phyloP scores from a whole-genome alignment of 805 yeast species.

The Saccharomycopsis capsularis region DNA sequence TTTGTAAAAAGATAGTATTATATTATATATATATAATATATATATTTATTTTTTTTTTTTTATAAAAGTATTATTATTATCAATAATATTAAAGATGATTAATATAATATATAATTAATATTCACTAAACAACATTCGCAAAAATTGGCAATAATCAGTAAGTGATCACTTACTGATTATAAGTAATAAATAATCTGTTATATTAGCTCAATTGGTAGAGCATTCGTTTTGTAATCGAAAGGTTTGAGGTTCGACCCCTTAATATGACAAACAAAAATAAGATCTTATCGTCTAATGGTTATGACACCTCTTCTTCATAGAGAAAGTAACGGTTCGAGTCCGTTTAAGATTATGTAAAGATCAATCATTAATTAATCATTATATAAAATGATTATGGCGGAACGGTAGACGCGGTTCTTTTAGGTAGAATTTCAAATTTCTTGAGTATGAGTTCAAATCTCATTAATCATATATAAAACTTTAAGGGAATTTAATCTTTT shows the following conservation, averaged over 20 bases:
- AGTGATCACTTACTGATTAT: too few relatives aligned
- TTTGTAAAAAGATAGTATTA: neutral
- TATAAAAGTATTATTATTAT: too few relatives aligned
- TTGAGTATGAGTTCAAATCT: slow-evolving; percentile 20
- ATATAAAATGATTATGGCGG: slow-evolving; percentile 6
- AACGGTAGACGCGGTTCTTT: slow-evolving; percentile 17
- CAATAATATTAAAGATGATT: too few relatives aligned
- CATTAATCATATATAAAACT: slow-evolving; percentile 14
- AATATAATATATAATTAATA: too few relatives aligned
- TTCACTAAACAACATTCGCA: too few relatives aligned
- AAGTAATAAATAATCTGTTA: too few relatives aligned
- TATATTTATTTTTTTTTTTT: too few relatives aligned
- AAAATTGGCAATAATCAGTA: too few relatives aligned
- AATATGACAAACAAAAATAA: slow-evolving; percentile 12
- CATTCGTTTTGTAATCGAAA: slow-evolving; percentile 22
- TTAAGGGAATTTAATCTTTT: too few relatives aligned
- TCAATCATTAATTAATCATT: neutral
- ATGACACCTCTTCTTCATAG: slow-evolving; percentile 10
- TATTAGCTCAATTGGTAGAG: slow-evolving; percentile 18
- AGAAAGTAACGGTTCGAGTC: slow-evolving; percentile 12
- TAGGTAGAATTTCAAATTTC: slow-evolving; percentile 13
- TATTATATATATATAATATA: too few relatives aligned
- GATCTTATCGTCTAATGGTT: slow-evolving; percentile 12
- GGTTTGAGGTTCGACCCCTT: slow-evolving; percentile 21
- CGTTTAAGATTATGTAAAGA: slow-evolving; percentile 5